Conservation (phyloP, 371 early-diverging fungal species). For the Mortierella sp. region DNA sequence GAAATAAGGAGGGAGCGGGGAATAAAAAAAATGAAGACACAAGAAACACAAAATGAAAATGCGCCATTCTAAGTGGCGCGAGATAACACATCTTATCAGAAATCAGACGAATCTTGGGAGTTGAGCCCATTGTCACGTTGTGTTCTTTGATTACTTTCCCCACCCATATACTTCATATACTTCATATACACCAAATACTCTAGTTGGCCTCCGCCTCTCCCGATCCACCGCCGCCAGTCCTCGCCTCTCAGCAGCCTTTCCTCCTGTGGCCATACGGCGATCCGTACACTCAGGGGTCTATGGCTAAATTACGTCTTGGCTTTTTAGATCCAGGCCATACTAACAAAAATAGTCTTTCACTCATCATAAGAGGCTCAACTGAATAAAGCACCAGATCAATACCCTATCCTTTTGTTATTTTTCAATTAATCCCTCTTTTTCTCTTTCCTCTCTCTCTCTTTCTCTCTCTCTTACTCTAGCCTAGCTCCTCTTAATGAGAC, state of each 20-base stretch:
- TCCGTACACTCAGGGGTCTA: background rate
- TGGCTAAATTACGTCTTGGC: background rate
- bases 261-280: background rate
- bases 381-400: background rate
- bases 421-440: background rate
- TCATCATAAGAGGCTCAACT: background rate
- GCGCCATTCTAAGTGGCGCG: conserved; percentile 13
- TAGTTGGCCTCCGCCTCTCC: too few relatives aligned
- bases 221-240: too few relatives aligned
- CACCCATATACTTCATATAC: too few relatives aligned
- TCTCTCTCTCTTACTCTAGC: too few relatives aligned
- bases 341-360: too few relatives aligned
- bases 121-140: conserved; percentile 13
- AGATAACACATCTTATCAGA: conserved; percentile 31
- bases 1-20: conserved; percentile 1
- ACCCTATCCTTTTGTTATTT: background rate
- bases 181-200: too few relatives aligned
- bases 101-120: conserved; percentile 16
- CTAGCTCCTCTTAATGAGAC: too few relatives aligned
- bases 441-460: conserved; percentile 10
- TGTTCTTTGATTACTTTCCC: background rate
- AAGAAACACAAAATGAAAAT: conserved; percentile 4
- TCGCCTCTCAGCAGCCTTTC: background rate
- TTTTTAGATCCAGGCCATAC: too few relatives aligned
- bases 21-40: background rate